These are phyloP conservation scores for Fusarium sp. DNA, from an alignment of 2,329 filamentous ascomycete genomes.

Conservation along the genomic window DNA sequence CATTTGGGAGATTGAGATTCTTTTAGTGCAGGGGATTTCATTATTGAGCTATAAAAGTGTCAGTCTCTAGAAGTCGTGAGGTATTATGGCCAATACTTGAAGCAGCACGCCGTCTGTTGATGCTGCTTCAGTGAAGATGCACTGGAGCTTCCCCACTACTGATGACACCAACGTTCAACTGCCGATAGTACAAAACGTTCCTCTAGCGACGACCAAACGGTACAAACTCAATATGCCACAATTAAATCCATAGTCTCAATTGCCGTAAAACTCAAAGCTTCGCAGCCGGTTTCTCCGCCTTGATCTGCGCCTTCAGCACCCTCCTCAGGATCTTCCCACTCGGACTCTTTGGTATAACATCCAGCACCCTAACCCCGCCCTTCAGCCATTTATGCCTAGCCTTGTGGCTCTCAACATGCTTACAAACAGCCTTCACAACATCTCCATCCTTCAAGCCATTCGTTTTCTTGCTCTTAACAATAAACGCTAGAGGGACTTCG, in stretches of 20 bases:
- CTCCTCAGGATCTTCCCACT: conserved; percentile 71
- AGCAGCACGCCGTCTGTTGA: neutral
- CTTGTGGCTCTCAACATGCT: conserved; percentile 72
- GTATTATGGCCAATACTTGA: no score
- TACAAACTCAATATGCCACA: neutral
- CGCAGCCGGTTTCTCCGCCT: neutral
- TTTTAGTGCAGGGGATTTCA: fast-evolving
- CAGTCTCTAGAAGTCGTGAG: fast-evolving
- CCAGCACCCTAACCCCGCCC: conserved; percentile 69
- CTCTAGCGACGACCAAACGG: neutral
- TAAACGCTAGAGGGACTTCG: conserved; percentile 70
- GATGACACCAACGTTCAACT: neutral
- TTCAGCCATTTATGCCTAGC: conserved; percentile 74
- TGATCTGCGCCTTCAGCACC: conserved; percentile 48
- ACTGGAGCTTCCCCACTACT: neutral
- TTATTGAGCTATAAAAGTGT: fast-evolving
- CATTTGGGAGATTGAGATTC: fast-evolving
- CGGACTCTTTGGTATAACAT: conserved; percentile 75
- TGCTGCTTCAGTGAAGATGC: neutral
- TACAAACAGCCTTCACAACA: conserved; percentile 58
- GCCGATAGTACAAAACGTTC: neutral
- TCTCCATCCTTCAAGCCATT: conserved; percentile 63
- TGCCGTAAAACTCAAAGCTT: neutral
- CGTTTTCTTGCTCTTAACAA: conserved; percentile 59
- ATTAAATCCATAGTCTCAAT: fast-evolving